Base-by-base conservation (phyloP, 805 yeast species). In the Kazachstania kunashirensis region DNA sequence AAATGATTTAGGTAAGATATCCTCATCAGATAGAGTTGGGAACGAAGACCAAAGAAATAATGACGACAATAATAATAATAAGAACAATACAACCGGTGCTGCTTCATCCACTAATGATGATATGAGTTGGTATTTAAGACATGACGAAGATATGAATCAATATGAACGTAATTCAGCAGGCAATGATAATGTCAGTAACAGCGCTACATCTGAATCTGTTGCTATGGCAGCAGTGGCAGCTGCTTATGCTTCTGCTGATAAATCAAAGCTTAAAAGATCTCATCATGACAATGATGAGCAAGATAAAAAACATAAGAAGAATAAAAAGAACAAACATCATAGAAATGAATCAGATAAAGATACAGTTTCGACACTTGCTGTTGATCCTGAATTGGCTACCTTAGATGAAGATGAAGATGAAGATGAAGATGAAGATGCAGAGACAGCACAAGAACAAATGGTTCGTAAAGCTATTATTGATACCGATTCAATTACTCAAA, bases 401-500 rank as follows among this genome's bases (percentile, higher is more conserved):
- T 41, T 71, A 18, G 77, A 70, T 47, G 66, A 59, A 32, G 21
- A 28, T 12, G 42, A 46, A 9, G n/a, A 19, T 13, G 25, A 29
- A 16, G 20, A 34, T 39, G 46, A 62, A 3, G n/a, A 26, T 14
- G 29, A 26, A 6, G 8, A 16, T 14, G 48, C 64, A 9, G 49
- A 70, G 13, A 47, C 67, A 4, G 78, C 74, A 29, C 81, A 76
- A 46, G 81, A 75, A 39, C 79, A 71, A 45, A 61, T 79, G 38
- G 85, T 78, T 9, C 75, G 78, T 41, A 84, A 79, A 32, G 84
- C 83, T 2, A 75, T 80, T 31, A 63, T 77, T 43, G 83, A 79
- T 47, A 83, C 84, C 0, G 67, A 79, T 35, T 75, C 77, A 29
- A 63, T 79, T 39, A 78, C 79, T 2, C 67, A 61, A 39, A 66